phyloP scores from a whole-genome alignment of 2,329 filamentous ascomycete genomes.

The Ceratocystis ficicola region DNA sequence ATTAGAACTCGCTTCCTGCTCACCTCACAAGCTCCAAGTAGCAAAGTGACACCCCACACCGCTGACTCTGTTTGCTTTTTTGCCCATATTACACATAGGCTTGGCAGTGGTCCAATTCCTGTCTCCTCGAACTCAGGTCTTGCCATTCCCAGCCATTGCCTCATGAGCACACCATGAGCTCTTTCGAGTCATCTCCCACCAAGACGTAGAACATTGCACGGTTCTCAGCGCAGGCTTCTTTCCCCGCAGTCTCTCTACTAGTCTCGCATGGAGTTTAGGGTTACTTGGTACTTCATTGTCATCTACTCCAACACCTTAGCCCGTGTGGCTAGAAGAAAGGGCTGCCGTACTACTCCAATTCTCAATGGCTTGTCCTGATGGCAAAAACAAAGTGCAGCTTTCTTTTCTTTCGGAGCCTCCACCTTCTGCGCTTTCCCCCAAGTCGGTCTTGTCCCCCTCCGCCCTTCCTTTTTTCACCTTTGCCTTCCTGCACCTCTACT shows the following conservation, averaged over 20 bases:
- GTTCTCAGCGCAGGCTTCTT: not conserved
- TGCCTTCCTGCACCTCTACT: not conserved
- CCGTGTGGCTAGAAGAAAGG: not conserved
- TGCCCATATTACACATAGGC: not conserved
- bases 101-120: not conserved
- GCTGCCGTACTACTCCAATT: not conserved
- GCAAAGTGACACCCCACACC: not conserved
- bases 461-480: not conserved
- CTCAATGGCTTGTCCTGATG: not conserved
- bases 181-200: not conserved
- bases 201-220: not conserved
- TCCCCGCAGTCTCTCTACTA: not conserved
- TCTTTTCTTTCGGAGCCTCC: constrained; percentile 2
- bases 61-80: not conserved
- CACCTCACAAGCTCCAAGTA: not conserved
- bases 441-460: not conserved
- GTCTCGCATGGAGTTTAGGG: not conserved
- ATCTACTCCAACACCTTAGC: not conserved
- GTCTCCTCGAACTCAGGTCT: not conserved
- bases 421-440: not conserved
- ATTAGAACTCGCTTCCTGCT: not conserved
- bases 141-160: not conserved
- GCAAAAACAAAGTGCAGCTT: not conserved
- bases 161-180: not conserved
- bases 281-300: constrained; percentile 2